Conservation (phyloP, 331 rosid species). For the Telfairia occidentalis region DNA sequence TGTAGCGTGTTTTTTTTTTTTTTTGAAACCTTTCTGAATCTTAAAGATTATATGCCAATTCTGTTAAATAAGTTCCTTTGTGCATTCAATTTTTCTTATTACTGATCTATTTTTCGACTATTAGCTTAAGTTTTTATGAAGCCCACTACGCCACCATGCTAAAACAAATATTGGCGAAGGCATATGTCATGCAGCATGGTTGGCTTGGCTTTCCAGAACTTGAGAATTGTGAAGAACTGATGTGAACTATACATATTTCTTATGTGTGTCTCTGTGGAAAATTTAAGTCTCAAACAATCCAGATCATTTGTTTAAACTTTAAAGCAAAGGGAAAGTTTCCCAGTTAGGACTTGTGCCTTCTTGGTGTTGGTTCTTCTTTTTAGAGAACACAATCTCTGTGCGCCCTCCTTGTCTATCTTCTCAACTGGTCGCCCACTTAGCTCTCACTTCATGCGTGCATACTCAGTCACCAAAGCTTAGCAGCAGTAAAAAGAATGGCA, state of each 20-base stretch:
- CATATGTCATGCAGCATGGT: neutral
- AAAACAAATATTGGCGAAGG: neutral
- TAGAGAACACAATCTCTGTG: neutral
- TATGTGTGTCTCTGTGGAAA: neutral
- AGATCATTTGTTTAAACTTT: neutral
- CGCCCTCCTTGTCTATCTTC: neutral
- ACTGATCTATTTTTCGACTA: neutral
- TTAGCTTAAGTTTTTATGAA: neutral
- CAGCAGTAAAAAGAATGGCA: neutral
- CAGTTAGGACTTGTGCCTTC: neutral
- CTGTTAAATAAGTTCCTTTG: neutral
- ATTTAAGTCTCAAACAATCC: neutral
- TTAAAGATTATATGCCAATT: neutral
- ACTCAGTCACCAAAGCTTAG: neutral
- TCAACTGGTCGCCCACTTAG: neutral
- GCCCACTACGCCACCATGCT: neutral
- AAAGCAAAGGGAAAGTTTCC: neutral
- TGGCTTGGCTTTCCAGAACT: neutral
- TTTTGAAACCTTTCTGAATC: neutral
- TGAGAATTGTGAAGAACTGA: neutral
- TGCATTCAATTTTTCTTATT: neutral
- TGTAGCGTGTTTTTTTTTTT: neutral
- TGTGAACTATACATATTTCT: neutral
- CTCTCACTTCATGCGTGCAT: neutral
- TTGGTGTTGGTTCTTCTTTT: neutral